Evolutionary conservation across 2,329 filamentous ascomycete species (phyloP).

Genomic region (Phaeosphaeria sp.): DNA sequence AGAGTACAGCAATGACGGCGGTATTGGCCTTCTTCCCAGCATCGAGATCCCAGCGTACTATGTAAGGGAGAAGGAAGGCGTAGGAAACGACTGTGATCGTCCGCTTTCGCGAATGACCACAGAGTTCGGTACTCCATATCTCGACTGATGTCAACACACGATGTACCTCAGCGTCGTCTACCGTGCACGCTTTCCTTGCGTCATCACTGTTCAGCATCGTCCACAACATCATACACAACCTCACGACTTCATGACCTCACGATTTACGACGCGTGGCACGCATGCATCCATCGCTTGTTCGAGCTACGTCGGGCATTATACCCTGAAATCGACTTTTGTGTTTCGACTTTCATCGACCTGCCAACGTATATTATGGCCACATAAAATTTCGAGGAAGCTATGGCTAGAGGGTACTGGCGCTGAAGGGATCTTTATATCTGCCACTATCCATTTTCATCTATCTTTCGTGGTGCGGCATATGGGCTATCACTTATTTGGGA

Average conservation of each 20-base stretch:
- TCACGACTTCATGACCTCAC: neutral
- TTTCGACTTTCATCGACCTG: neutral
- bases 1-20: conserved; percentile 22
- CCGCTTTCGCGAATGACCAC: neutral
- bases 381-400: neutral
- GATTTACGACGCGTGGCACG: neutral
- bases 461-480: neutral
- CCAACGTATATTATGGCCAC: neutral
- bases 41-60: conserved; percentile 21
- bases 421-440: neutral
- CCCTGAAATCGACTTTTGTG: neutral
- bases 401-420: neutral
- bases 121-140: neutral
- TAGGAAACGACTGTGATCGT: neutral
- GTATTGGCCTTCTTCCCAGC: conserved; percentile 16
- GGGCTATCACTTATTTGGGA: neutral
- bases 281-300: neutral
- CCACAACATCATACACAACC: neutral
- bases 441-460: neutral
- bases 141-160: neutral
- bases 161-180: neutral
- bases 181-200: neutral
- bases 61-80: neutral
- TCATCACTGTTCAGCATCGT: neutral
- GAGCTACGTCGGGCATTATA: neutral